Base-by-base conservation (phyloP, 345 rosid species). In the Kernera saxatilis region DNA sequence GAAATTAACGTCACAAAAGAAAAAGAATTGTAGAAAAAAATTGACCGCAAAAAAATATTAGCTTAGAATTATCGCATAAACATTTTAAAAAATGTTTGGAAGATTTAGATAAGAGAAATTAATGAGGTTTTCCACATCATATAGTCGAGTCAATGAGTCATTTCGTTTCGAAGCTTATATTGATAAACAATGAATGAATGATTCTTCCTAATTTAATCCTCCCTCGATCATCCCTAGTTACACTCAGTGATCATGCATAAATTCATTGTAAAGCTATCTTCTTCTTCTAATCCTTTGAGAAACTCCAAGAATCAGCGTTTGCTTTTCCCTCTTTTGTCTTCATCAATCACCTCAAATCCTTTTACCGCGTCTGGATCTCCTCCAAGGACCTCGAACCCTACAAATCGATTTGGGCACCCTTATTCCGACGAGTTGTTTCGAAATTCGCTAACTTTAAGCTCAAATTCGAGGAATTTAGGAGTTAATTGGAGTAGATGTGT, bases 211-310 rank as follows among this genome's bases (percentile, higher is more conserved):
- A n/a, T n/a, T 30, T 8, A 30, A 49, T 70, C 23, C n/a, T 54
- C 57, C n/a, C 3, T 40, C 15, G 29, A 74, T 59, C 69, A 17
- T 60, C 32, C 22, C 0, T 15, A 17, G 3, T n/a, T 11, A 7
- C 59, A 44, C 8, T 39, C 50, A 18, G 33, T 70, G 56, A 67
- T 65, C 81, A 88, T 88, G 93, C 65, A 80, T 14, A 83, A 79
- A 59, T 67, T 81, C 26, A 75, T 81, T 10, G 57, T 70, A 18
- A 49, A 75, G 18, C 37, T 70, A 15, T 72, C 71, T 36, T 64
- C 69, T 66, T 77, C 67, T 63, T 64, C 76, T 17, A 69, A 17
- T 22, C 44, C 68, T 27, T 35, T 77, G 0, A 79, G 41, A 67
- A 74, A 41, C 64, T 59, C 21, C 1, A 64, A 30, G 41, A 73